Percentiles rank a stretch among this genome's conserved stretches.
phyloP scores from a whole-genome alignment of 73 alveolate genomes.

The Diophrys appendiculata region DNA sequence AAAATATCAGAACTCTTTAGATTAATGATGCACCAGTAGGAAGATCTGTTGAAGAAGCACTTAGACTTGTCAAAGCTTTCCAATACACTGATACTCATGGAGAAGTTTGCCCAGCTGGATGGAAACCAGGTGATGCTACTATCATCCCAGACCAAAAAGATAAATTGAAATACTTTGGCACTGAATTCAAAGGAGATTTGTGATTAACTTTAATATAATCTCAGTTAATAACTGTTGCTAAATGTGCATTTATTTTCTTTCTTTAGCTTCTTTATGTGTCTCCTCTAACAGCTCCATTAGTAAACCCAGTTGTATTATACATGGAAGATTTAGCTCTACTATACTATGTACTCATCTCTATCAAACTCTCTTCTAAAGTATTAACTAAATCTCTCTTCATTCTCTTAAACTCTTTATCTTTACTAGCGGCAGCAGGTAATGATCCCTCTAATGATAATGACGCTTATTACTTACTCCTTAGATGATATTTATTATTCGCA shows the following conservation, averaged over 20 bases:
- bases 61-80: conserved; percentile 93
- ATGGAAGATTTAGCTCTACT: too few species aligned
- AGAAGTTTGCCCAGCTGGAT: conserved; percentile 84
- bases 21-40: conserved; percentile 96
- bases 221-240: background rate
- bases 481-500: too few species aligned
- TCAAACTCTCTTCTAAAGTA: too few species aligned
- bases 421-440: too few species aligned
- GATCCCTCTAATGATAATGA: too few species aligned
- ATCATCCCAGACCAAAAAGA: conserved; percentile 23
- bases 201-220: too few species aligned
- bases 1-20: conserved; percentile 52
- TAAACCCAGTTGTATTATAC: too few species aligned
- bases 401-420: too few species aligned
- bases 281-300: background rate
- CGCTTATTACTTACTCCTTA: too few species aligned
- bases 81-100: conserved; percentile 92
- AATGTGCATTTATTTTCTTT: background rate
- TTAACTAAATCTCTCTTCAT: too few species aligned
- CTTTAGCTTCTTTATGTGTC: background rate
- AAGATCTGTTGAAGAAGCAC: conserved; percentile 91
- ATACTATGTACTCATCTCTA: too few species aligned
- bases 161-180: conserved; percentile 13
- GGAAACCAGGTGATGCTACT: conserved; percentile 65
- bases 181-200: conserved; percentile 20